Base-by-base conservation (phyloP, 2,329 filamentous ascomycete genomes). In the Penicillium sp. region DNA sequence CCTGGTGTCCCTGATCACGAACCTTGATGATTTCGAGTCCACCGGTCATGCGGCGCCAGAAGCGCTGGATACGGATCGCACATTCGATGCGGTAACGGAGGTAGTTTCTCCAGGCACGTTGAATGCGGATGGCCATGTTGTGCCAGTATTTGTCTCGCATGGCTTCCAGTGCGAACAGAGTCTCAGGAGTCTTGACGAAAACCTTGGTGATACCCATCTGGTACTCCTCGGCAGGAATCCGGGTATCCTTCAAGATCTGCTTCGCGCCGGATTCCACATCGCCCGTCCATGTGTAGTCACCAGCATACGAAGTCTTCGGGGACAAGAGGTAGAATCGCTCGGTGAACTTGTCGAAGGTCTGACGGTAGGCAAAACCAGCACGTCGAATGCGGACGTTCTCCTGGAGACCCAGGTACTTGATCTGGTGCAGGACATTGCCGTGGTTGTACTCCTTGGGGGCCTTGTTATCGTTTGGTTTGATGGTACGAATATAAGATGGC, bases 381-480 rank as follows among this genome's bases (percentile, higher is more conserved):
- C 94, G 87, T 66, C 94, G 89, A 75, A 99, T 99, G 45, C 94
- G 89, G 41, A 99, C 94, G 82, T 99, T 99, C 78, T 99, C 94
- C 75, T 97, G 93, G n/a, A 99, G 81, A 86, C 94, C 94, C 15
- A 99, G 88, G 70, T 99, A 99, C 73, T 99, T 97, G 83, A 97
- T 91, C 74, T 99, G 94, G 82, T 99, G 94, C 68, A 97, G 82
- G 21, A 99, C 94, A 67, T 97, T 97, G 31, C 87, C 86, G 21
- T 85, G 83, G 67, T 96, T 97, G 76, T 96, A 99, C 73, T 99
- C 94, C 12, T 86, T 88, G 0, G 92, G 89, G 3, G 93, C 96
- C 76, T 97, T 99, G 80, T 97, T 97, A 77, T 99, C 94, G 79
- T 99, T 99, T 1, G 94, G 94, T 78, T 99, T 99, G 79, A 99